Evolutionary conservation across 1,284 basidiomycete genomes (phyloP).

Genomic region (Xerocomus minutiporus): DNA sequence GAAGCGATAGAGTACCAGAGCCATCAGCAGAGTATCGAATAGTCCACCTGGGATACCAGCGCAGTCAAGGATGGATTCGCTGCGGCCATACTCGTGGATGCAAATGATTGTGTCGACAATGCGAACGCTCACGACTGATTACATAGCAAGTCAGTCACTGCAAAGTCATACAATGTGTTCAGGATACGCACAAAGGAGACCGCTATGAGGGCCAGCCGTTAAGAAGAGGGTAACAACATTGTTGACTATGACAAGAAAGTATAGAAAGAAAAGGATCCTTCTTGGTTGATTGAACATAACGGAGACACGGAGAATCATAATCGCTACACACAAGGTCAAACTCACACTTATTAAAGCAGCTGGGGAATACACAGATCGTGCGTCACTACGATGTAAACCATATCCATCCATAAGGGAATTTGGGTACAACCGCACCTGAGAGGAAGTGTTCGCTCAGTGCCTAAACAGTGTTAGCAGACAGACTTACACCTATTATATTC

Average conservation of each 20-base stretch:
- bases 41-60: not conserved
- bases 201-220: slow-evolving; percentile 2
- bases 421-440: not conserved
- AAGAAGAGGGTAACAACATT: not conserved
- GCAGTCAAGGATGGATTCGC: not conserved
- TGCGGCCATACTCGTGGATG: too few species aligned
- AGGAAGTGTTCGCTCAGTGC: not conserved
- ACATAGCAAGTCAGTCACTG: not conserved
- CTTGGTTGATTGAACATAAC: slow-evolving; percentile 10
- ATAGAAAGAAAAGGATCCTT: slow-evolving; percentile 4
- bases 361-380: slow-evolving; percentile 5
- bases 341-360: too few species aligned
- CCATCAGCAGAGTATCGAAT: slow-evolving; percentile 9
- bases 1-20: slow-evolving; percentile 8
- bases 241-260: not conserved
- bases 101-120: not conserved
- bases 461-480: too few species aligned
- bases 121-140: not conserved
- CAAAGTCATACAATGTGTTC: not conserved
- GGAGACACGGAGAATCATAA: slow-evolving; percentile 13
- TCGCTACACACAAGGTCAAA: not conserved
- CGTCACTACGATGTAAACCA: not conserved
- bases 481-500: slow-evolving; percentile 4
- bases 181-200: slow-evolving; percentile 1
- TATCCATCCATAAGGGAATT: not conserved